Conservation (phyloP, 2,329 filamentous ascomycete genomes). For the Exophiala spinifera region DNA sequence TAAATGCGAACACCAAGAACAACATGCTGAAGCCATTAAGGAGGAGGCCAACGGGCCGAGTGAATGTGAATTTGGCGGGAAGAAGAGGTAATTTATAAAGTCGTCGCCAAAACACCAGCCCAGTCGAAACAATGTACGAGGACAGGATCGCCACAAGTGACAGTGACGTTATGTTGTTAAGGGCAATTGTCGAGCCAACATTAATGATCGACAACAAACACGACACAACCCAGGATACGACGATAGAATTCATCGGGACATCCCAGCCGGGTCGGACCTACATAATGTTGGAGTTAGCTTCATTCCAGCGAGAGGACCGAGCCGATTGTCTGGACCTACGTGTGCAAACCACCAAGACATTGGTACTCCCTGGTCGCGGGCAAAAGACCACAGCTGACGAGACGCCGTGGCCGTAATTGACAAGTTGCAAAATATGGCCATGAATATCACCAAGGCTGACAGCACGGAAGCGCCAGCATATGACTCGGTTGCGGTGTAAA, state of each 20-base stretch:
- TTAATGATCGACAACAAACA: constrained; percentile 40
- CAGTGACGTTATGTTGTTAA: constrained; percentile 44
- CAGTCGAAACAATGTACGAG: constrained; percentile 40
- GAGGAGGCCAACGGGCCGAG: constrained; percentile 35
- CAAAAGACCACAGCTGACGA: constrained; percentile 41
- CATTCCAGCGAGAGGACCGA: background rate
- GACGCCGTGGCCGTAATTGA: constrained; percentile 39
- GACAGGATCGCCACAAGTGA: constrained; percentile 38
- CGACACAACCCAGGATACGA: constrained; percentile 47
- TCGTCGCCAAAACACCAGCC: constrained; percentile 37
- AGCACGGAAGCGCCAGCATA: constrained; percentile 34
- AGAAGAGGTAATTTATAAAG: constrained; percentile 36
- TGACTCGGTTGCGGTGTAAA: constrained; percentile 36
- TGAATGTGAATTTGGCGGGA: constrained; percentile 39
- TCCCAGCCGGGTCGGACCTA: constrained; percentile 26
- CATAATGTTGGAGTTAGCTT: background rate
- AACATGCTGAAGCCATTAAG: constrained; percentile 38
- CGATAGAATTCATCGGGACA: constrained; percentile 28
- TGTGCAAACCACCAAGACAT: constrained; percentile 30
- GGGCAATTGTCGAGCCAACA: constrained; percentile 37
- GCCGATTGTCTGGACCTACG: constrained; percentile 17
- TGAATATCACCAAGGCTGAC: constrained; percentile 35
- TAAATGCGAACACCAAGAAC: constrained; percentile 29
- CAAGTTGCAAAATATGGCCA: constrained; percentile 33
- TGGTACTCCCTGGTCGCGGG: constrained; percentile 42